Conservation (phyloP, 2,329 filamentous ascomycete genomes). For the Arthrinium phaeospermum region DNA sequence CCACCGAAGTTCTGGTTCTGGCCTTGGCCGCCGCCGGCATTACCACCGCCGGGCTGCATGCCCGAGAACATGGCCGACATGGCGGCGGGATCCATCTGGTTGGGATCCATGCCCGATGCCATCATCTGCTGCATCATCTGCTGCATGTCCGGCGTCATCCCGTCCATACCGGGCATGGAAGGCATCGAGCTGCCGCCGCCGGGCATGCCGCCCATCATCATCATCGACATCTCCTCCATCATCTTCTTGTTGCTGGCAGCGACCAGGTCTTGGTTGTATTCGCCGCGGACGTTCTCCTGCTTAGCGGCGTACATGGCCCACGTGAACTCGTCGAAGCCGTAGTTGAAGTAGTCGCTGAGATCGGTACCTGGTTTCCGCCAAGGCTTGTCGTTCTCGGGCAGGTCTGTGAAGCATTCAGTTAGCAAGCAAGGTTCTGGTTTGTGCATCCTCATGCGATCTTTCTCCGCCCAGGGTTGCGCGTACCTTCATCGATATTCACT, state of each 20-base stretch:
- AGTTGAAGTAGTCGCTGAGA: conserved; percentile 97
- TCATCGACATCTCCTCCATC: conserved; percentile 71
- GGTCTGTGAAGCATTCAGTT: conserved; percentile 49
- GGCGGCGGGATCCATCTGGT: conserved; percentile 66
- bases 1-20: conserved; percentile 59
- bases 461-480: conserved; percentile 15
- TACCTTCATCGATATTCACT: conserved; percentile 74
- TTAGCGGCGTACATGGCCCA: conserved; percentile 95
- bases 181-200: conserved; percentile 39
- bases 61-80: conserved; percentile 66
- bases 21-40: conserved; percentile 49
- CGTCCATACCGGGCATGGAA: conserved; percentile 64
- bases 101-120: conserved; percentile 67
- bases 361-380: conserved; percentile 96
- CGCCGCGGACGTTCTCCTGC: conserved; percentile 78
- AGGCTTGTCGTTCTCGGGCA: conserved; percentile 84
- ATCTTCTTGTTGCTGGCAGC: conserved; percentile 77
- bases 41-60: conserved; percentile 56
- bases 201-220: conserved; percentile 67
- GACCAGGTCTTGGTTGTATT: conserved; percentile 72
- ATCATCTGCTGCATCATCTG: conserved; percentile 75
- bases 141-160: conserved; percentile 71
- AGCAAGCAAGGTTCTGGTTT: background rate
- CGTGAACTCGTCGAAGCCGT: conserved; percentile 97
- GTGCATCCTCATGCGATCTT: background rate